phyloP scores from a whole-genome alignment of 257 asterid genomes.

The Pogostemon cablin region DNA sequence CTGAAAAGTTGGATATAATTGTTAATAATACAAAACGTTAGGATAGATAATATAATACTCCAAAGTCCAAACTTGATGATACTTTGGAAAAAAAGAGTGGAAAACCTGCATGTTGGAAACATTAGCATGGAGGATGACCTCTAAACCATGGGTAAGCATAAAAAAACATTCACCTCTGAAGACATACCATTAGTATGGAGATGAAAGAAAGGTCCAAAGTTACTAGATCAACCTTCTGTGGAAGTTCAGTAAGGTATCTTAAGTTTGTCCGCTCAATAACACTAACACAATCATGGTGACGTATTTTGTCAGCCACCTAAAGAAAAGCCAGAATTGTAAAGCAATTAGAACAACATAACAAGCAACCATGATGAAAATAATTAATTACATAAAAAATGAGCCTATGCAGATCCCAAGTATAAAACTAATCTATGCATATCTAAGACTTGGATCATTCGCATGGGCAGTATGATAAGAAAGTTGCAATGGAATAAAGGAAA shows the following conservation, averaged over 20 bases:
- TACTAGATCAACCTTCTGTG: conserved; percentile 89
- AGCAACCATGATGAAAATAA: background rate
- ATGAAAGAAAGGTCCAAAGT: conserved; percentile 97
- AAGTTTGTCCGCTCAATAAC: conserved; percentile 87
- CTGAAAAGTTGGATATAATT: no score
- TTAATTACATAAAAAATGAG: background rate
- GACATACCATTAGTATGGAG: conserved; percentile 79
- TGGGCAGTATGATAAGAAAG: background rate
- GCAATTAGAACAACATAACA: conserved; percentile 26
- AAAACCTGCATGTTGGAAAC: background rate
- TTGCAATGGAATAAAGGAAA: background rate
- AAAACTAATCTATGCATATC: background rate
- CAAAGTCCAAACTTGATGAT: no score
- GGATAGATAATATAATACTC: no score
- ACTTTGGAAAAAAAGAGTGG: background rate
- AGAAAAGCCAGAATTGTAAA: conserved; percentile 29
- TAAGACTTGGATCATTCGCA: background rate
- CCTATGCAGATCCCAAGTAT: background rate
- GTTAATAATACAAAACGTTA: no score
- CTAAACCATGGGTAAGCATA: no score
- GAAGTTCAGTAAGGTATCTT: conserved; percentile 87
- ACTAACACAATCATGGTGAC: conserved; percentile 68
- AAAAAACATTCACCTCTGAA: background rate
- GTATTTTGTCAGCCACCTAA: conserved; percentile 96
- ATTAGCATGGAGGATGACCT: background rate